Percentiles rank a stretch among this genome's conserved stretches.
Evolutionary conservation across 495 filamentous ascomycete species (phyloP).

Genomic region (Evernia prunastri): DNA sequence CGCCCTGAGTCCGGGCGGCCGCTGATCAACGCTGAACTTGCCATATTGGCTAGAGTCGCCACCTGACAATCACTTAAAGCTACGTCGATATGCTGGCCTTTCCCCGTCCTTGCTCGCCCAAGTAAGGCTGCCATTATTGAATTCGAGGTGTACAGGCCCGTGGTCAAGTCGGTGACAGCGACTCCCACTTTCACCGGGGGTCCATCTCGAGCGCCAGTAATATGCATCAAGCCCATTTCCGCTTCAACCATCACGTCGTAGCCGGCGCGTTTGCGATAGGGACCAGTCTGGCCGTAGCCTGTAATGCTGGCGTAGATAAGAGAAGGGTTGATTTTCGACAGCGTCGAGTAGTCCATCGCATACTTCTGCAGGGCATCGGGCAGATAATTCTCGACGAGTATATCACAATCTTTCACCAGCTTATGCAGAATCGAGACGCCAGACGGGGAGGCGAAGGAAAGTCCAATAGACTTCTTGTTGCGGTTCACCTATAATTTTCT

Average conservation of each 20-base stretch:
- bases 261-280: slow-evolving; percentile 79
- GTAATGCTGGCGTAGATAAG: slow-evolving; percentile 65
- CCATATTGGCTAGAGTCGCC: slow-evolving; percentile 86
- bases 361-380: slow-evolving; percentile 91
- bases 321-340: slow-evolving; percentile 71
- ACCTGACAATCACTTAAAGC: slow-evolving; percentile 90
- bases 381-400: slow-evolving; percentile 95
- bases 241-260: slow-evolving; percentile 99
- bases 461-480: slow-evolving; percentile 89
- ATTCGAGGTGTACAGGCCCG: slow-evolving; percentile 95
- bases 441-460: slow-evolving; percentile 79
- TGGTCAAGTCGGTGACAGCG: slow-evolving; percentile 92
- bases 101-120: slow-evolving; percentile 56
- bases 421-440: slow-evolving; percentile 82
- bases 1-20: slow-evolving; percentile 80
- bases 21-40: slow-evolving; percentile 84
- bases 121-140: slow-evolving; percentile 91
- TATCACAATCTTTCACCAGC: slow-evolving; percentile 77
- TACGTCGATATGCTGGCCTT: slow-evolving; percentile 89
- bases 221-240: slow-evolving; percentile 97
- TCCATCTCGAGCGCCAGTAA: slow-evolving; percentile 80
- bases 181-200: slow-evolving; percentile 96
- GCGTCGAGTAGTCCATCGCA: slow-evolving; percentile 71
- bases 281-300: slow-evolving; percentile 85
- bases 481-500: slow-evolving; percentile 64